Evolutionary conservation across 257 asterid species (phyloP).

Genomic region (Solanum sitiens): DNA sequence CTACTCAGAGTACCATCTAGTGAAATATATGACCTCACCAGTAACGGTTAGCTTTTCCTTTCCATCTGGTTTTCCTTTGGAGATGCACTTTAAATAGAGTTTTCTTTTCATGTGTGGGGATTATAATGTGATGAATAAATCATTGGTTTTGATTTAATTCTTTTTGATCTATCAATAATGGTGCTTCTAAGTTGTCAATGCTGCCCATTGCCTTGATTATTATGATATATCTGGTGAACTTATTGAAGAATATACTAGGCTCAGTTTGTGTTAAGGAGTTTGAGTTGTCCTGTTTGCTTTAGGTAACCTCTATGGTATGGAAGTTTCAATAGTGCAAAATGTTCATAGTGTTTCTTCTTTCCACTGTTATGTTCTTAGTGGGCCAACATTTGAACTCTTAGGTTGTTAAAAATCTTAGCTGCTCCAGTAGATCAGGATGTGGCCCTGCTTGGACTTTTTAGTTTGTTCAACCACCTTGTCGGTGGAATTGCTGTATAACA

Average conservation of each 20-base stretch:
- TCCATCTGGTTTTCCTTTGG: neutral
- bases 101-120: neutral
- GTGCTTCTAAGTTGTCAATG: neutral
- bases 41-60: conserved; percentile 7
- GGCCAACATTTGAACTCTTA: neutral
- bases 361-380: neutral
- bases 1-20: conserved; percentile 18
- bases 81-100: neutral
- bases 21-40: conserved; percentile 7
- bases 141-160: neutral
- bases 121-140: neutral
- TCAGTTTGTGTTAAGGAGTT: neutral
- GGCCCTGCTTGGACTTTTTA: neutral
- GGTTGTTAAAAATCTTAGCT: neutral
- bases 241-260: neutral
- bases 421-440: neutral
- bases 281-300: neutral
- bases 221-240: neutral
- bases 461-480: neutral
- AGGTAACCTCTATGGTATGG: neutral
- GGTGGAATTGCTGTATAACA: neutral
- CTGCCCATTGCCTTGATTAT: neutral
- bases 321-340: neutral
- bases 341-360: neutral
- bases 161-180: neutral